Base-by-base conservation (phyloP, 2,329 filamentous ascomycete species). In the Basipetospora sp. region DNA sequence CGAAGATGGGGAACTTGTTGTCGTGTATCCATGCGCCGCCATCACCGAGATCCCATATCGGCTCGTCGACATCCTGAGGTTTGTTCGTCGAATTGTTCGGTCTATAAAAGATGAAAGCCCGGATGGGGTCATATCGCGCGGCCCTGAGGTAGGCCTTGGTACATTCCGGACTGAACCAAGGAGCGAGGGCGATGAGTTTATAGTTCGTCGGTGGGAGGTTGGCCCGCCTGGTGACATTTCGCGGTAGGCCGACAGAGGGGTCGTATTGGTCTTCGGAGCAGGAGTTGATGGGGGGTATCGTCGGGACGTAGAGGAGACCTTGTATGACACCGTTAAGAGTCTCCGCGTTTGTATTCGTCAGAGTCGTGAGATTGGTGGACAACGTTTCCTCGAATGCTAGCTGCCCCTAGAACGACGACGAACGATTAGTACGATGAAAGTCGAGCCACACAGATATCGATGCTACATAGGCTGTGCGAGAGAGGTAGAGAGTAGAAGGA, bases 231-330 rank as follows among this genome's bases (percentile, higher is more conserved):
- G 84, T 93, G 39, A 76, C 83, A 54, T 90, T 87, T 27, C 55
- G 48, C 1, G 86, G 83, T 8, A 94, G 67, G 47, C 79, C 75
- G 32, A 44, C 39, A 17, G 43, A 40, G 14, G 41, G 39, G n/a
- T 68, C 56, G 29, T 66, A 66, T 30, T 79, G 74, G 33, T 70
- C 57, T 13, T 73, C 62, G 51, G 66, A 65, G 59, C 87, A 94
- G 0, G 65, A 58, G 43, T 79, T 68, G 40, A 65, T 53, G 9
- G 50, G 40, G 5, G 58, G 53, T 29, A 94, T 65, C 42, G 77
- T 72, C 4, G 88, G 90, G 2, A 93, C 80, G 54, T 90, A 96
- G 41, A 96, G 68, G 13, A 94, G 70, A 43, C 88, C 88, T 45
- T 74, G 71, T 26, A 90, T 74, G 38, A 73, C 62, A 39, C 70